Conservation (phyloP, 805 yeast species). For the Wickerhamomyces queroliae region DNA sequence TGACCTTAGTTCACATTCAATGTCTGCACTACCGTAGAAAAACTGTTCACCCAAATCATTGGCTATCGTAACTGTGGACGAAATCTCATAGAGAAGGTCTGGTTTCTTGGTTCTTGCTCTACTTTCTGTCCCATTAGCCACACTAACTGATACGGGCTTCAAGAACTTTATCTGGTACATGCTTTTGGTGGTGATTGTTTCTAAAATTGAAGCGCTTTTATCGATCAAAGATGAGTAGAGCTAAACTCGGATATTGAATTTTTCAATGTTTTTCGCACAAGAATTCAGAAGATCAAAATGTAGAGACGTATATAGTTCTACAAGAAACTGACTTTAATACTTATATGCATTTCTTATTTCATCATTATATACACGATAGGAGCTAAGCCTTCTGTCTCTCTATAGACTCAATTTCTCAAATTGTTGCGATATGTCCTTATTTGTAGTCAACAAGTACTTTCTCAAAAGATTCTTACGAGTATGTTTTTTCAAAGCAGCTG, state of each 20-base stretch:
- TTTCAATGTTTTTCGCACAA: no score
- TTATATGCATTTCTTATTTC: no score
- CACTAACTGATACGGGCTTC: slow-evolving; percentile 23
- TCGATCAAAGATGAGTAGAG: no score
- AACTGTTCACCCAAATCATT: slow-evolving; percentile 36
- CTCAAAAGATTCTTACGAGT: slow-evolving; percentile 69
- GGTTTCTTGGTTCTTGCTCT: slow-evolving; percentile 3
- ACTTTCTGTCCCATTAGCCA: not conserved
- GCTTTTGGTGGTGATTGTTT: not conserved
- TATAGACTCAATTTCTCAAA: slow-evolving; percentile 14
- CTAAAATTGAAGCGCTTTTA: not conserved
- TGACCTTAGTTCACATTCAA: slow-evolving; percentile 7
- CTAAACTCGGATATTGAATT: no score
- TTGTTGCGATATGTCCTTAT: slow-evolving; percentile 16
- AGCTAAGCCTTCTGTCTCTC: no score
- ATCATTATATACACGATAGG: not conserved
- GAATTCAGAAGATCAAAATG: no score
- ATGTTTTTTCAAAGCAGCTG: slow-evolving; percentile 37
- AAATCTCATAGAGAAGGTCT: slow-evolving; percentile 11
- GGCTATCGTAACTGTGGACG: slow-evolving; percentile 22
- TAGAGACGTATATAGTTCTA: no score
- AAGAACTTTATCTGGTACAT: slow-evolving; percentile 31
- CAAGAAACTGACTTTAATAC: no score
- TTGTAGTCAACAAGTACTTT: slow-evolving; percentile 49
- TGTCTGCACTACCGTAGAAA: slow-evolving; percentile 26